A percentile compares a stretch with the other conserved stretches of the same genome.
phyloP scores from a whole-genome alignment of 1,284 basidiomycete species.

The Tylopilus sp. region DNA sequence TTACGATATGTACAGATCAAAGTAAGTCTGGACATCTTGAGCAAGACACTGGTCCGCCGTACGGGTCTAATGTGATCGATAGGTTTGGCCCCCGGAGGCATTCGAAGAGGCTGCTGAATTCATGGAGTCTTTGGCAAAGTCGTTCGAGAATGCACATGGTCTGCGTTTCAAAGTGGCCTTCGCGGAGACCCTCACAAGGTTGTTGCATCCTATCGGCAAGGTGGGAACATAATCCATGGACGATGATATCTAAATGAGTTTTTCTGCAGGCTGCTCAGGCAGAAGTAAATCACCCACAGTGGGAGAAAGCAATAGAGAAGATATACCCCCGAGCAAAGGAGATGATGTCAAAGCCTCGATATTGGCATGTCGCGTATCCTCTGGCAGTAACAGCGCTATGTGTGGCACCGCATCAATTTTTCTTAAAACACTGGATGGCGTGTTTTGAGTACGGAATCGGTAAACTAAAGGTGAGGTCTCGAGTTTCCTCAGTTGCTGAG shows the following conservation, averaged over 20 bases:
- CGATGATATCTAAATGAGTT: slow-evolving; percentile 3
- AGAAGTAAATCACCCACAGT: slow-evolving; percentile 93
- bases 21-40: slow-evolving; percentile 39
- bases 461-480: slow-evolving; percentile 69
- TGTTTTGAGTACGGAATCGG: slow-evolving; percentile 69
- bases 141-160: slow-evolving; percentile 85
- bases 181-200: slow-evolving; percentile 75
- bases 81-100: slow-evolving; percentile 92
- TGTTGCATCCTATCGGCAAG: slow-evolving; percentile 89
- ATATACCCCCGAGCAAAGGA: slow-evolving; percentile 83
- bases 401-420: slow-evolving; percentile 83
- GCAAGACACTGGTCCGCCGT: background rate
- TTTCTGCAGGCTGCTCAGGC: slow-evolving; percentile 79
- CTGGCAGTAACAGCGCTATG: slow-evolving; percentile 82
- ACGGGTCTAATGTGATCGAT: slow-evolving; percentile 1
- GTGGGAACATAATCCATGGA: slow-evolving; percentile 36
- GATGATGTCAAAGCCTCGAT: slow-evolving; percentile 87
- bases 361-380: slow-evolving; percentile 88
- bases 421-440: slow-evolving; percentile 76
- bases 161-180: slow-evolving; percentile 81
- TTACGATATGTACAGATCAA: slow-evolving; percentile 79
- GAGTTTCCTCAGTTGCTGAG: background rate
- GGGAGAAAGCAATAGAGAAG: slow-evolving; percentile 87
- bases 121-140: slow-evolving; percentile 76
- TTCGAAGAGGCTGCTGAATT: slow-evolving; percentile 96